Evolutionary conservation across 2,329 filamentous ascomycete species (phyloP).

Genomic region (Celoporthe dispersa): DNA sequence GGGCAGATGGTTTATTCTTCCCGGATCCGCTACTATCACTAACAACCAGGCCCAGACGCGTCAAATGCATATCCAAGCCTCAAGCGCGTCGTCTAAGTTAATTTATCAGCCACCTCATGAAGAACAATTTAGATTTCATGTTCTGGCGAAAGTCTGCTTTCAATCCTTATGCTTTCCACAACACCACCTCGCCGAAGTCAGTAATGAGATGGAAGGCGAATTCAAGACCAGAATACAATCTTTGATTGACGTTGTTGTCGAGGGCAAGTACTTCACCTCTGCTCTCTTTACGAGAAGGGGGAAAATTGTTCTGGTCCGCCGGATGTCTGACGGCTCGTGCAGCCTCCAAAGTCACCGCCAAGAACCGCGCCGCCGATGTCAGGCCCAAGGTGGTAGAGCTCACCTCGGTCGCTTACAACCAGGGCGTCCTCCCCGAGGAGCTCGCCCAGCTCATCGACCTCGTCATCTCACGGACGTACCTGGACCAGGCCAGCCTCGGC

Average conservation of each 20-base stretch:
- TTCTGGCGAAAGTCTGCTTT: background rate
- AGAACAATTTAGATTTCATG: background rate
- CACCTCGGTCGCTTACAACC: slow-evolving; percentile 65
- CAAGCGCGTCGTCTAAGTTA: background rate
- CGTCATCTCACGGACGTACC: slow-evolving; percentile 65
- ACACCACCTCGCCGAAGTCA: background rate
- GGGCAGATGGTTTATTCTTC: no score
- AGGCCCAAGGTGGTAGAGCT: slow-evolving; percentile 68
- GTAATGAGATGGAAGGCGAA: slow-evolving; percentile 19
- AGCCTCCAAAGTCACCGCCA: slow-evolving; percentile 67
- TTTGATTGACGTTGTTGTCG: slow-evolving; percentile 44
- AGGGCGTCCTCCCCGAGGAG: slow-evolving; percentile 65
- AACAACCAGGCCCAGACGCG: slow-evolving; percentile 16
- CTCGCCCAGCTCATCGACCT: slow-evolving; percentile 69
- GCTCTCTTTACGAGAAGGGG: background rate
- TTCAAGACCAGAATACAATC: slow-evolving; percentile 30
- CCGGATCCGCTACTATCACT: no score
- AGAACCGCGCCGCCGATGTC: slow-evolving; percentile 66
- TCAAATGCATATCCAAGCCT: slow-evolving; percentile 7
- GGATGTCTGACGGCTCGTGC: slow-evolving; percentile 19
- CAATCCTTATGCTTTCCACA: background rate
- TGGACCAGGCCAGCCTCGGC: slow-evolving; percentile 77
- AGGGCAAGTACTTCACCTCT: slow-evolving; percentile 33
- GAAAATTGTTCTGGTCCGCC: background rate
- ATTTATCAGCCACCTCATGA: background rate